Conservation (phyloP, 306 rosid genomes). For the Castanopsis chinensis region DNA sequence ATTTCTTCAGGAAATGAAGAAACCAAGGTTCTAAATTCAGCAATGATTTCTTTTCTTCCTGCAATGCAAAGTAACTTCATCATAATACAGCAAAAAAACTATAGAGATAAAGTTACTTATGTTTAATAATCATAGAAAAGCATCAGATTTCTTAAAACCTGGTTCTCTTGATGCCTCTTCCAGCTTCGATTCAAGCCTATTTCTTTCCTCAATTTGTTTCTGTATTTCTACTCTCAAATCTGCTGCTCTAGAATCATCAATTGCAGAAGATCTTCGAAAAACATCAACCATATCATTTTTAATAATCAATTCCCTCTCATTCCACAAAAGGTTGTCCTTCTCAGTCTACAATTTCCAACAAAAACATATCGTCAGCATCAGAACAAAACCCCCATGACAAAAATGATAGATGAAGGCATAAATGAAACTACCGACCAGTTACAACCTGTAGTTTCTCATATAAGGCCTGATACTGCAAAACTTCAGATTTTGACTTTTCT, state of each 20-base stretch:
- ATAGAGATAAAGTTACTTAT: background rate
- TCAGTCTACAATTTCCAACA: constrained; percentile 61
- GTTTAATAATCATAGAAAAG: background rate
- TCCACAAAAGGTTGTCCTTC: constrained; percentile 87
- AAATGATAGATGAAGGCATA: constrained; percentile 31
- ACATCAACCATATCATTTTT: constrained; percentile 76
- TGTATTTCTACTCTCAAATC: constrained; percentile 62
- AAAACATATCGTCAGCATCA: constrained; percentile 33
- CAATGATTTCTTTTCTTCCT: constrained; percentile 88
- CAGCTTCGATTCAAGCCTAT: constrained; percentile 58
- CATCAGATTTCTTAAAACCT: constrained; percentile 40
- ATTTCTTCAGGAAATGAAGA: constrained; percentile 95
- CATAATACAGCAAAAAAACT: constrained; percentile 17
- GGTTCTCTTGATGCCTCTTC: constrained; percentile 77
- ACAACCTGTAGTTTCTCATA: constrained; percentile 97
- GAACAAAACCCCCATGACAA: constrained; percentile 19
- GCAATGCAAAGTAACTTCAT: constrained; percentile 35
- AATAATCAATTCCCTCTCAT: constrained; percentile 77
- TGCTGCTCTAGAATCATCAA: constrained; percentile 58
- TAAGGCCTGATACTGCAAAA: constrained; percentile 59
- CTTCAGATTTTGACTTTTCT: constrained; percentile 70
- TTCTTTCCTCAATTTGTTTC: constrained; percentile 59
- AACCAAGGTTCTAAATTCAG: constrained; percentile 76
- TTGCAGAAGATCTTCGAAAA: constrained; percentile 60
- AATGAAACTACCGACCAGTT: constrained; percentile 83